These are phyloP conservation scores for Phytophthora hybrid DNA, from an alignment of 352 stramenopile genomes.

Conservation along the genomic window DNA sequence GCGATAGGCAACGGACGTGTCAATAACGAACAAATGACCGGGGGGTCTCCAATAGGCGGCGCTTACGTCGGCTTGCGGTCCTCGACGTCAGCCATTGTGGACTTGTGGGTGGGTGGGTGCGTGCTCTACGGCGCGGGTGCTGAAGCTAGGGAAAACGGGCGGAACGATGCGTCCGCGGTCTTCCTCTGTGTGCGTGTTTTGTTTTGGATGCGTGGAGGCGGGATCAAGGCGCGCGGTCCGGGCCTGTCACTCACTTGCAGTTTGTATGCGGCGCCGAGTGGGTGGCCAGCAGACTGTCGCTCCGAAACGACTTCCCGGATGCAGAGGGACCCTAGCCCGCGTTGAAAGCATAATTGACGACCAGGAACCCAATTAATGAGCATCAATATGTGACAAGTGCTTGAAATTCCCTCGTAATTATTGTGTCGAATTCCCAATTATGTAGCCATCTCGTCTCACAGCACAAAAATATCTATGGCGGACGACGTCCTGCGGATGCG, in stretches of 20 bases:
- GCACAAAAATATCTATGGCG: slow-evolving; percentile 23
- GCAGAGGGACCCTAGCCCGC: neutral
- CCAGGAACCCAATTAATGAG: slow-evolving; percentile 9
- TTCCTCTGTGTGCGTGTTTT: slow-evolving; percentile 49
- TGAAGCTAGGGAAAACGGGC: slow-evolving; percentile 31
- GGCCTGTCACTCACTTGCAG: slow-evolving; percentile 51
- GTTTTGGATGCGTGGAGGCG: slow-evolving; percentile 46
- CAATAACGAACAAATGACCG: neutral
- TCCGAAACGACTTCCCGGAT: slow-evolving; percentile 12
- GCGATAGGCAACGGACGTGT: slow-evolving; percentile 4
- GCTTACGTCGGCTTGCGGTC: slow-evolving; percentile 74
- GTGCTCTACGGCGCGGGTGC: slow-evolving; percentile 36
- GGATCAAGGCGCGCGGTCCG: slow-evolving; percentile 13
- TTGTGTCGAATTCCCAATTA: neutral
- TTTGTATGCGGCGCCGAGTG: slow-evolving; percentile 77
- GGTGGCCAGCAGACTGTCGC: slow-evolving; percentile 55
- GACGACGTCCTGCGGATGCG: slow-evolving; percentile 47
- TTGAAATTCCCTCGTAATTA: neutral
- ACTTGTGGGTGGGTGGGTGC: slow-evolving; percentile 18
- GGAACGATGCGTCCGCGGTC: slow-evolving; percentile 42
- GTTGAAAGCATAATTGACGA: neutral
- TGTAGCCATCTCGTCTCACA: neutral
- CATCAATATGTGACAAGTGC: neutral
- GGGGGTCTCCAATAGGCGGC: too few relatives aligned
- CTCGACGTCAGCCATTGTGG: slow-evolving; percentile 83